Conservation (phyloP, 805 yeast species). For the Cyberlindnera euphorbiae region DNA sequence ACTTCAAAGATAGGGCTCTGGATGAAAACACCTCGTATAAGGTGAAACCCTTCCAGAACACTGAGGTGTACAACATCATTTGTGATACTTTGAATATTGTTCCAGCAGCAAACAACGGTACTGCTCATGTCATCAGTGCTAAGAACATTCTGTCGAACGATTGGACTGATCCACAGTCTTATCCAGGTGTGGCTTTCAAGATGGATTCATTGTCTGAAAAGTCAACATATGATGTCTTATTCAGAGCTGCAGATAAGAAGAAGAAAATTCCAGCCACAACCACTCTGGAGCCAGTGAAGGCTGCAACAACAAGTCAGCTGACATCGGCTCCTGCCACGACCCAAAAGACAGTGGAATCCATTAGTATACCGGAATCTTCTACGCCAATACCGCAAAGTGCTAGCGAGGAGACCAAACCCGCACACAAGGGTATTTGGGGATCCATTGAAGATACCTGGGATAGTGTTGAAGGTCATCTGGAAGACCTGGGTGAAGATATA, state of each 20-base stretch:
- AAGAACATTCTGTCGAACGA: conserved; percentile 31
- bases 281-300: conserved; percentile 10
- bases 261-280: conserved; percentile 8
- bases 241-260: conserved; percentile 18
- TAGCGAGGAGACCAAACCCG: conserved; percentile 6
- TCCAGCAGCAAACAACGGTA: conserved; percentile 62
- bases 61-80: conserved; percentile 67
- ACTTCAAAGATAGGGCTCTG: conserved; percentile 36
- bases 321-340: background rate
- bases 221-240: conserved; percentile 48
- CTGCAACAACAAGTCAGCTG: background rate
- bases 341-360: background rate
- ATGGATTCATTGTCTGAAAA: conserved; percentile 36
- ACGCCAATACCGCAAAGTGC: no score
- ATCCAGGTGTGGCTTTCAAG: conserved; percentile 47
- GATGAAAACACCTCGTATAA: conserved; percentile 22
- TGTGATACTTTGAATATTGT: conserved; percentile 54
- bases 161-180: conserved; percentile 44
- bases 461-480: conserved; percentile 13
- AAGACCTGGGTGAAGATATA: conserved; percentile 21
- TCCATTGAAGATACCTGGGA: conserved; percentile 23
- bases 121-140: conserved; percentile 25
- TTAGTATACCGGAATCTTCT: background rate
- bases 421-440: conserved; percentile 24
- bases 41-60: conserved; percentile 61